These are phyloP conservation scores for Amauroascus verrucosus DNA, from an alignment of 2,329 filamentous ascomycete species.

Conservation along the genomic window DNA sequence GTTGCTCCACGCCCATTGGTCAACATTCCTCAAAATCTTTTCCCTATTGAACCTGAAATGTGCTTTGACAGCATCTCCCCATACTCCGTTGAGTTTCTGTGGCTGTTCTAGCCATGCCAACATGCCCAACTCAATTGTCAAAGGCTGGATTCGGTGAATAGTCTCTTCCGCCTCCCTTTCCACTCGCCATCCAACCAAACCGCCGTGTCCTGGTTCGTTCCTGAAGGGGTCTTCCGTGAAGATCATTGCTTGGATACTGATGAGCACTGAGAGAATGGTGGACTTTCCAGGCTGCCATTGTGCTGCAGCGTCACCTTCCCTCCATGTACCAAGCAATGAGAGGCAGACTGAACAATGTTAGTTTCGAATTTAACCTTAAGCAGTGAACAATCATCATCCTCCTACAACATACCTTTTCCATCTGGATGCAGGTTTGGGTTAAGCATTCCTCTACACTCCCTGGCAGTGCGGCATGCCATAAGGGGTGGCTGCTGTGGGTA, in stretches of 20 bases:
- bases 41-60: slow-evolving; percentile 16
- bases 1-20: slow-evolving; percentile 42
- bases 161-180: slow-evolving; percentile 21
- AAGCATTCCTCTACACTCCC: slow-evolving; percentile 29
- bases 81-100: slow-evolving; percentile 16
- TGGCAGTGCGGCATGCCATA: slow-evolving; percentile 40
- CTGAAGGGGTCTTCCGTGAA: slow-evolving; percentile 45
- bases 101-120: slow-evolving; percentile 15
- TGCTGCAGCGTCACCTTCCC: slow-evolving; percentile 30
- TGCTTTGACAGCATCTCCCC: slow-evolving; percentile 15
- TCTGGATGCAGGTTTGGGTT: slow-evolving; percentile 45
- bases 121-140: slow-evolving; percentile 15
- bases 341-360: slow-evolving; percentile 36
- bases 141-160: slow-evolving; percentile 20
- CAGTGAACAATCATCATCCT: neutral
- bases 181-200: slow-evolving; percentile 8
- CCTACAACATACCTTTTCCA: slow-evolving; percentile 35
- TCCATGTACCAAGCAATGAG: slow-evolving; percentile 43
- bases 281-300: slow-evolving; percentile 40
- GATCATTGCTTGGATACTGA: slow-evolving; percentile 51
- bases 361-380: slow-evolving; percentile 4
- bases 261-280: slow-evolving; percentile 43
- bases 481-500: slow-evolving; percentile 38
- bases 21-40: slow-evolving; percentile 21
- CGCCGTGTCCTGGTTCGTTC: slow-evolving; percentile 44